A percentile compares a stretch with the other conserved stretches of the same genome.
phyloP scores from a whole-genome alignment of 306 rosid species.

The Erythrophleum fordii region DNA sequence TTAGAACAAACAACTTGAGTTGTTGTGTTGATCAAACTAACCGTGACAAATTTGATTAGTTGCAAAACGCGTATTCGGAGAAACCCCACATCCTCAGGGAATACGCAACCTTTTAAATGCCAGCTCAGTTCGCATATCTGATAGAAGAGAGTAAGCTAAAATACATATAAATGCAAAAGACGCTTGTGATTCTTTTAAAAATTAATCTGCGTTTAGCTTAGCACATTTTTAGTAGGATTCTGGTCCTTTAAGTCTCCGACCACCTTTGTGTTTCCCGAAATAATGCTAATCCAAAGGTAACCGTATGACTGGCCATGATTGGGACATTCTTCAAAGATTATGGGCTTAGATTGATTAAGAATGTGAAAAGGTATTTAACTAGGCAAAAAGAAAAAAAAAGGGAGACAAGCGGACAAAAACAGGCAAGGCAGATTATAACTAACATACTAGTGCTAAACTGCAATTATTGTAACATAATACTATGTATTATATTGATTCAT shows the following conservation, averaged over 20 bases:
- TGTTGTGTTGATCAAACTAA: constrained; percentile 43
- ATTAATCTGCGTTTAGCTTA: not conserved
- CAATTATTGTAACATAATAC: constrained; percentile 30
- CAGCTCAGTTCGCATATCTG: constrained; percentile 46
- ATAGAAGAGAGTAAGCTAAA: not conserved
- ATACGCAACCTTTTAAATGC: constrained; percentile 33
- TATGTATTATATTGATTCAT: constrained; percentile 14
- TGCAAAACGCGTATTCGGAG: constrained; percentile 39
- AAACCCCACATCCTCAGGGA: constrained; percentile 25
- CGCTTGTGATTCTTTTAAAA: not conserved
- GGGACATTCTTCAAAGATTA: constrained; percentile 43
- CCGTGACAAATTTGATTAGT: constrained; percentile 49
- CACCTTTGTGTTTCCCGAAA: constrained; percentile 36
- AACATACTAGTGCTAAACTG: constrained; percentile 27
- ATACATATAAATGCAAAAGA: constrained; percentile 6
- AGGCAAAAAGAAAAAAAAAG: not conserved
- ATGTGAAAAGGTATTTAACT: constrained; percentile 27
- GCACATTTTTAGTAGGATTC: constrained; percentile 1
- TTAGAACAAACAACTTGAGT: constrained; percentile 44
- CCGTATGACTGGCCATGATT: constrained; percentile 55
- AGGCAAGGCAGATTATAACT: not conserved
- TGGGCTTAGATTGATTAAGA: constrained; percentile 3
- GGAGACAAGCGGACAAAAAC: constrained; percentile 13
- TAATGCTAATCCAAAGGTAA: constrained; percentile 37
- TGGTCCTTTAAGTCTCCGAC: constrained; percentile 39